A percentile compares a stretch with the other conserved stretches of the same genome.
These are phyloP conservation scores for Botrytis tulipae DNA, from an alignment of 2,329 filamentous ascomycete genomes.

Conservation along the genomic window DNA sequence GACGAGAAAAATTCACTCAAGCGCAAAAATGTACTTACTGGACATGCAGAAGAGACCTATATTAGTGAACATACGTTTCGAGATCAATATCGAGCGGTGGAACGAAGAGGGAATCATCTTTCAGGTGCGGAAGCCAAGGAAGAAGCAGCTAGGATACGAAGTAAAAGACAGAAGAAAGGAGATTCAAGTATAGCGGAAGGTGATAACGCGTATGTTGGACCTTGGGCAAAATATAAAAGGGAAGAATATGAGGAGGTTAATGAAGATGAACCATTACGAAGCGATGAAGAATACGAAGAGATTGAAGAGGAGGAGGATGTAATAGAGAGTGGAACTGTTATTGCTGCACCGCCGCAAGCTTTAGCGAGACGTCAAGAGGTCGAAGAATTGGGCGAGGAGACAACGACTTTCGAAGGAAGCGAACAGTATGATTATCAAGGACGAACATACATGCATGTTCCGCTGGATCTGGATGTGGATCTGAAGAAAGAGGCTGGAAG, in stretches of 20 bases:
- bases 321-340: conserved; percentile 61
- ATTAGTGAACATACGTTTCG: conserved; percentile 91
- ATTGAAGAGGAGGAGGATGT: conserved; percentile 71
- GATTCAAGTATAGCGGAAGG: conserved; percentile 82
- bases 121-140: conserved; percentile 63
- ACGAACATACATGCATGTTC: conserved; percentile 95
- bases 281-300: conserved; percentile 75
- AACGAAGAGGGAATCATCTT: conserved; percentile 60
- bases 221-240: conserved; percentile 83
- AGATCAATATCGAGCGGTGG: conserved; percentile 79
- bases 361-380: conserved; percentile 55
- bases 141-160: conserved; percentile 62
- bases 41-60: conserved; percentile 81
- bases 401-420: conserved; percentile 80
- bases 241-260: conserved; percentile 72
- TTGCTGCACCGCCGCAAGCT: conserved; percentile 55
- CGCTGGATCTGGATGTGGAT: conserved; percentile 84
- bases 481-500: conserved; percentile 77
- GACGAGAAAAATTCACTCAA: conserved; percentile 60
- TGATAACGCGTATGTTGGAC: conserved; percentile 83
- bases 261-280: conserved; percentile 70
- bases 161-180: conserved; percentile 82
- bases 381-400: conserved; percentile 68
- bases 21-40: conserved; percentile 80
- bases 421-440: conserved; percentile 90